Base-by-base conservation (phyloP, 148 eudicot genomes). In the Camellia sinensis region DNA sequence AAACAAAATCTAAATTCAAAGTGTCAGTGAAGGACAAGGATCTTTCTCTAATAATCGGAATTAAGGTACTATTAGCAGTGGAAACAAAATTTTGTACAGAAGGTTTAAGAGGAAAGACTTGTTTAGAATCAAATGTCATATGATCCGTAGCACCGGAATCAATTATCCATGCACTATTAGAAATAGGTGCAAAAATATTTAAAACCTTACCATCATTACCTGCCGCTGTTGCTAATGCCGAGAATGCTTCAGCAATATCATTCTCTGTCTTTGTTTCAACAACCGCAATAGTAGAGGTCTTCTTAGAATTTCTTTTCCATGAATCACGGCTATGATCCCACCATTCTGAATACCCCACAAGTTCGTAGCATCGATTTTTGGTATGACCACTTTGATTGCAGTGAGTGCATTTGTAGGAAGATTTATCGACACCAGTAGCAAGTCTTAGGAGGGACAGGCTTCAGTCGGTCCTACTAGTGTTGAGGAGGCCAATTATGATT, bases 361-460 rank as follows among this genome's bases (percentile, higher is more conserved):
- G 64, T 61, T 61, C 70, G 37, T 4, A 67, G 70, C 70, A 22
- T 67, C 70, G 70, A 67, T 8, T 67, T 67, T 67, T 37, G 5
- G 70, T 67, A 67, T 67, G 10, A 67, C 44, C 44, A 67, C 14
- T 67, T 67, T 67, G 70, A 67, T 67, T 44, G 5, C 70, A 67
- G 44, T 67, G 43, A 67, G 70, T 67, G 44, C 70, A 67, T 67
- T 67, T 67, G 70, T 67, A 67, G 2, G 70, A 29, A 2, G 70
- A 67, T 67, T 67, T 67, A 22, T 29, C 12, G 10, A 22, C 67
- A 5, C 6, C 67, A 5, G 37, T 63, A 63, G 67, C 9, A 18
- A 29, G 70, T 67, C 70, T 67, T 67, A 67, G 44, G 70, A 29
- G 29, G 70, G 70, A 5, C 37, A 21, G 4, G 21, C 64, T 21